phyloP scores from a whole-genome alignment of 768 basidiomycete species.

The Phylloporus sp. region DNA sequence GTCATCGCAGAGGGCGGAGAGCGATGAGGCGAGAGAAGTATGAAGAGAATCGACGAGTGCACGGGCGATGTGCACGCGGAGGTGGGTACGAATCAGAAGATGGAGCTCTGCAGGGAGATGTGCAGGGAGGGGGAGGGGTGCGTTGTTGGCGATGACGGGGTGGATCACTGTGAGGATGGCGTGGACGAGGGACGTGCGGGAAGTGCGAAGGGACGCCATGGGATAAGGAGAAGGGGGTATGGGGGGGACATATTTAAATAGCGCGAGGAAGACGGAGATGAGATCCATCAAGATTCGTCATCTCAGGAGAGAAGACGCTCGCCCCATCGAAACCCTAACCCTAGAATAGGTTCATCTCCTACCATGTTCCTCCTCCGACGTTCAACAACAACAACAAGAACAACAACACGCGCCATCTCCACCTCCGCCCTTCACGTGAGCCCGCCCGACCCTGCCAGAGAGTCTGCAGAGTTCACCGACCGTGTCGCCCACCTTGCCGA shows the following conservation, averaged over 20 bases:
- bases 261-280: conserved; percentile 24
- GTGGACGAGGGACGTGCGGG: conserved; percentile 47
- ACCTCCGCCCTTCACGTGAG: conserved; percentile 49
- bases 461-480: conserved; percentile 53
- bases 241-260: conserved; percentile 13
- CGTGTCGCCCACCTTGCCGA: conserved; percentile 60
- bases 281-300: neutral
- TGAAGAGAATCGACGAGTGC: conserved; percentile 42
- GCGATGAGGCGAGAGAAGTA: conserved; percentile 33
- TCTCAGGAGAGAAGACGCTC: conserved; percentile 15
- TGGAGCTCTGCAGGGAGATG: conserved; percentile 51
- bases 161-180: conserved; percentile 49
- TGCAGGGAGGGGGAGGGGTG: conserved; percentile 19
- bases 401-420: conserved; percentile 40
- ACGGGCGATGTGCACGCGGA: conserved; percentile 41
- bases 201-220: conserved; percentile 31
- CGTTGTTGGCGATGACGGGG: conserved; percentile 36
- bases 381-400: too few species aligned
- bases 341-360: conserved; percentile 34
- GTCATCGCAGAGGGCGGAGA: conserved; percentile 41
- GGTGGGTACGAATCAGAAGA: conserved; percentile 45
- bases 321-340: conserved; percentile 31
- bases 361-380: conserved; percentile 21
- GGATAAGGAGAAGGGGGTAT: neutral
- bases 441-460: conserved; percentile 55